A percentile compares a stretch with the other conserved stretches of the same genome.
phyloP scores from a whole-genome alignment of 192 early-diverging fungal species.

The Coemansia sp. region DNA sequence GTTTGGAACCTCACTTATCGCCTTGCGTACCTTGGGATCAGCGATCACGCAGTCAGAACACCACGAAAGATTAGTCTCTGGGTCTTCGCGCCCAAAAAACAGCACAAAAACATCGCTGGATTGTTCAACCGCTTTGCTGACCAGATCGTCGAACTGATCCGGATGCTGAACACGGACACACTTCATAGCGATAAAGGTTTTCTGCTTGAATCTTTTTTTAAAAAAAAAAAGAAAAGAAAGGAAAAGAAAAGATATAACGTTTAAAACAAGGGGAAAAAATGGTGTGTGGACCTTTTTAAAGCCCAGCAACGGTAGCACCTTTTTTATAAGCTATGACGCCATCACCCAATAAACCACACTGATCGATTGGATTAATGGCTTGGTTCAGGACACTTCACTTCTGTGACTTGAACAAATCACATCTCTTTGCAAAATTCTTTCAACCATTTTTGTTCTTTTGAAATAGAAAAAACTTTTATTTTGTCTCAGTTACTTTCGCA shows the following conservation, averaged over 20 bases:
- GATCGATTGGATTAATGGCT: too few species aligned
- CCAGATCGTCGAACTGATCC: constrained; percentile 23
- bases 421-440: neutral
- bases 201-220: constrained; percentile 1
- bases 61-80: constrained; percentile 30
- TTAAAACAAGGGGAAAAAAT: neutral
- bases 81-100: constrained; percentile 51
- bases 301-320: too few species aligned
- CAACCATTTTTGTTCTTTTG: neutral
- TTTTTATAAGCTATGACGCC: too few species aligned
- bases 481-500: neutral
- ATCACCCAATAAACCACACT: too few species aligned
- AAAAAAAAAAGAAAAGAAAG: neutral
- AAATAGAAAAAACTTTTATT: neutral
- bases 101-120: constrained; percentile 39
- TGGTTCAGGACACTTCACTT: too few species aligned
- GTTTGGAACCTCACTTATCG: constrained; percentile 18
- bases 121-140: neutral
- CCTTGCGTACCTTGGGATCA: constrained; percentile 44
- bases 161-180: constrained; percentile 40
- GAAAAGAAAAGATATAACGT: neutral
- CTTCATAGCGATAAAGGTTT: constrained; percentile 20
- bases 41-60: constrained; percentile 53
- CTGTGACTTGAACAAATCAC: too few species aligned
- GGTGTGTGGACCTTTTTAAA: too few species aligned